Base-by-base conservation (phyloP, 495 filamentous ascomycete genomes). In the Aspergillus saccharolyticus region DNA sequence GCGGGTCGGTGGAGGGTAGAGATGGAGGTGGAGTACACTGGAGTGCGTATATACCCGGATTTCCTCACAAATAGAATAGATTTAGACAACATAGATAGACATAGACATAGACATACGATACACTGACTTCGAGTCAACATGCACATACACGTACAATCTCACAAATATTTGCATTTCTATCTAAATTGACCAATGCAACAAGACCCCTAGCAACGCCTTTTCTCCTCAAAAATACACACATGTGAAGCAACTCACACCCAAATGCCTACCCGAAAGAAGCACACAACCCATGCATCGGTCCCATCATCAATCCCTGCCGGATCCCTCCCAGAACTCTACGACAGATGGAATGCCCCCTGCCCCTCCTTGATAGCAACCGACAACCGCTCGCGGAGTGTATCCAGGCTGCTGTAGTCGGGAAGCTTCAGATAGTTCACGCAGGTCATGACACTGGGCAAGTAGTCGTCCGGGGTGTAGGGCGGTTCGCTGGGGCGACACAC, bases 391-490 rank as follows among this genome's bases (percentile, higher is more conserved):
- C 79, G 83, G 67, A 99, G 81, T 42, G 89, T 80, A 16, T 90
- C 82, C 58, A 96, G 73, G 64, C 74, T 83, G 63, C 86, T 93
- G 74, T 99, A 99, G 73, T 99, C 91, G 19, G 95, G 95, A 65
- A 99, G 79, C 72, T 99, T 99, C 61, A 99, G 87, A 69, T 99
- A 99, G 69, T 99, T 99, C 69, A 96, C 94, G 70, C 95, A 97
- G 45, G 95, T 99, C 95, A 99, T 99, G 67, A 97, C 95, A 65
- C 92, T 97, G 21, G 95, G 91, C 33, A 99, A 80, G 63, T 97
- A 97, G 72, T 97, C 95, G 68, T 99, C 95, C 3, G 94, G 95
- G 8, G 87, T 89, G 70, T 91, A 95, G 2, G 94, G 94, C 8
- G 90, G 85, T 65, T 99, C 95, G 75, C 90, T 96, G 7, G 94